Base-by-base conservation (phyloP, 768 basidiomycete genomes). In the Hericium alpestre region DNA sequence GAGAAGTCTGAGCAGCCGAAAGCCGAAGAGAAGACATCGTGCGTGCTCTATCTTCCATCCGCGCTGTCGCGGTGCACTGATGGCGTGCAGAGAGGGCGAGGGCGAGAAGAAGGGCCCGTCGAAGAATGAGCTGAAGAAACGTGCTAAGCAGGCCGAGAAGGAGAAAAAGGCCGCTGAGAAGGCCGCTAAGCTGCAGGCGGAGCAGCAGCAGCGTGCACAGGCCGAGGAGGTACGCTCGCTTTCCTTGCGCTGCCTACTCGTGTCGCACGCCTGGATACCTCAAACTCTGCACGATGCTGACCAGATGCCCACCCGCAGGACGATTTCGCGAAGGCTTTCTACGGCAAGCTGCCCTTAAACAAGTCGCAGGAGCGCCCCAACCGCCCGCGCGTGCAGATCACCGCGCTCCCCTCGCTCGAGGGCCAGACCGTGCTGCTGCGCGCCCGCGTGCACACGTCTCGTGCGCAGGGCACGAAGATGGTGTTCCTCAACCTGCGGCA, bases 401-500 rank as follows among this genome's bases (percentile, higher is more conserved):
- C 75, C 18, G 72, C 81, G 16, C 72, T 98, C 53, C 80, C 78
- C 47, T 71, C 73, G 37, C 74, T 82, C 62, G 81, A 85, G 59
- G 92, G 84, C 6, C 75, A 94, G 66, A 79, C 75, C 6, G 87
- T 97, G 53, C 73, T 90, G 58, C 74, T 98, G 59, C 88, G 95
- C 62, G 93, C 93, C 12, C 83, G 96, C 56, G 78, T 99, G 47
- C 92, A 95, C 69, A 93, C 88, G 15, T 86, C 88, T 25, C 86
- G 96, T 55, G 87, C 90, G 0, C 91, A 96, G 70, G 93, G 90
- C 63, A 90, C 82, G 73, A 99, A 93, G 75, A 93, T 97, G 83
- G 89, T 90, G 53, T 99, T 99, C 73, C 73, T 98, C 54, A 85
- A 86, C 67, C 78, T 99, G 56, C 88, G 95, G 58, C 95, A 99